Conservation (phyloP, 2,329 filamentous ascomycete genomes). For the Aspergillus texensis region DNA sequence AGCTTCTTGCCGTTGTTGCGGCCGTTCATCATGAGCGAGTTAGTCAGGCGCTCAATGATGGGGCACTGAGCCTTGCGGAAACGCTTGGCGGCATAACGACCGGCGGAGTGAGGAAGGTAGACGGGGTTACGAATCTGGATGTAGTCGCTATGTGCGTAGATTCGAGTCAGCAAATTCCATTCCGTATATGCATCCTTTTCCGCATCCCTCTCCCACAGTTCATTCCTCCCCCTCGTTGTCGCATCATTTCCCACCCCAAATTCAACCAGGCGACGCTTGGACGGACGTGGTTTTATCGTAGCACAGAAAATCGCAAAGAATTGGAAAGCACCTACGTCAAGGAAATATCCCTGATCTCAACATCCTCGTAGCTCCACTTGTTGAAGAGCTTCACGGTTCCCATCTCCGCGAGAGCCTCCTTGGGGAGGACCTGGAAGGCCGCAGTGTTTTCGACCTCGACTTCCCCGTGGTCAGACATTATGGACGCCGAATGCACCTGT, state of each 20-base stretch:
- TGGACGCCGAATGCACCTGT: conserved; percentile 46
- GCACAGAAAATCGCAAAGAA: conserved; percentile 30
- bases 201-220: conserved; percentile 13
- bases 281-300: conserved; percentile 15
- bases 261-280: conserved; percentile 1
- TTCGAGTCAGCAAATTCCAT: conserved; percentile 34
- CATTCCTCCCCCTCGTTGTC: conserved; percentile 10
- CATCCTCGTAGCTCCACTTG: conserved; percentile 98
- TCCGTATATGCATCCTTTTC: conserved; percentile 5
- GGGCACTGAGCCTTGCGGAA: conserved; percentile 99
- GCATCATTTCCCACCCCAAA: conserved; percentile 14
- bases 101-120: conserved; percentile 98
- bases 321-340: conserved; percentile 77
- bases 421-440: conserved; percentile 78
- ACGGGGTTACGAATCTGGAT: conserved; percentile 99
- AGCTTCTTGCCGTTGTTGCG: conserved; percentile 99
- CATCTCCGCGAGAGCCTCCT: conserved; percentile 87
- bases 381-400: conserved; percentile 96
- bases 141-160: conserved; percentile 75
- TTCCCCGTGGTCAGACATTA: conserved; percentile 95
- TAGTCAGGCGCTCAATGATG: conserved; percentile 99
- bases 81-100: conserved; percentile 98
- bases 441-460: conserved; percentile 83
- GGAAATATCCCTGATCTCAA: conserved; percentile 99
- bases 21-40: conserved; percentile 99